Base-by-base conservation (phyloP, 2,329 filamentous ascomycete genomes). In the Raffaelea ambrosiae region DNA sequence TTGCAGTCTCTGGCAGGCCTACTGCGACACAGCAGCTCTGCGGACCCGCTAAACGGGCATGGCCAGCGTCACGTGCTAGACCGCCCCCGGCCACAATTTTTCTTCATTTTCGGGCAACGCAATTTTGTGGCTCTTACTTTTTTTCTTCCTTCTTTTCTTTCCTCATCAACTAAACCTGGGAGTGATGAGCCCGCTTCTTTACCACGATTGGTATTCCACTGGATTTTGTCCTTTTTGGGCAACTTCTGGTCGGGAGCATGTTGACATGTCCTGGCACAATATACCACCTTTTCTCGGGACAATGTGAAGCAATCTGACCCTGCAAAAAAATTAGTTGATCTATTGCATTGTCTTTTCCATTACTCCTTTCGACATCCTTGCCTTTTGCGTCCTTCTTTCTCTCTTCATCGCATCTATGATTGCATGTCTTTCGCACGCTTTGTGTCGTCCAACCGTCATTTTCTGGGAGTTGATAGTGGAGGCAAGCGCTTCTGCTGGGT, bases 121-220 rank as follows among this genome's bases (percentile, higher is more conserved):
- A 41, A 44, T 55, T 54, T 53, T 7, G 7, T 7, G 26, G 26
- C 26, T 29, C 26, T 13, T 46, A 45, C 36, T 49, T 47, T 41
- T 50, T 46, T 47, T 55, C 47, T 54, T 53, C 53, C 57, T 59
- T 63, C 58, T 56, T 66, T 71, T 67, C 68, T 64, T 69, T 76
- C 73, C 68, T 63, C 66, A 79, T 67, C 81, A 87, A 88, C 83
- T 88, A 88, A 79, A 48, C 79, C 77, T 82, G 83, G 81, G 79
- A 64, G 73, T 84, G 84, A 89, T 77, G 84, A 86, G 81, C 72
- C 71, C 75, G 78, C 76, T 75, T 74, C 62, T 68, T 65, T 63
- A n/a, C n/a, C 66, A 69, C 11, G 65, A 82, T 76, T 68, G 68
- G 65, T 65, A 60, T 64, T 73, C 70, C 68, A 67, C 65, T 20